Evolutionary conservation across 768 basidiomycete species (phyloP).

Genomic region (Amanita polypyramis): DNA sequence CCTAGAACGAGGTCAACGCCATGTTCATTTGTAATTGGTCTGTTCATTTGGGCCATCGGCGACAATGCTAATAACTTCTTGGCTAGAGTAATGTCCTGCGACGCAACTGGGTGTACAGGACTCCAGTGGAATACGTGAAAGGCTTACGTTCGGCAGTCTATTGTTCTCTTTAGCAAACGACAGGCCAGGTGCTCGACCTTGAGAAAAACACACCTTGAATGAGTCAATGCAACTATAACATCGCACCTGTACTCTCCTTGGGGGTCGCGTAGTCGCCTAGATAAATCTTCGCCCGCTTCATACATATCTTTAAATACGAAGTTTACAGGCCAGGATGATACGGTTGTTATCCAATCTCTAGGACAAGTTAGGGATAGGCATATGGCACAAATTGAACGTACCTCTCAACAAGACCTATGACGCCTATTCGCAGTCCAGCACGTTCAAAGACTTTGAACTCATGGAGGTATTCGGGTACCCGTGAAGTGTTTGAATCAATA

Average conservation of each 20-base stretch:
- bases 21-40: conserved; percentile 40
- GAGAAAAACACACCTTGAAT: conserved; percentile 47
- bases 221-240: conserved; percentile 77
- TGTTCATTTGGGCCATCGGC: conserved; percentile 35
- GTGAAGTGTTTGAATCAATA: conserved; percentile 52
- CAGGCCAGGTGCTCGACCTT: conserved; percentile 9
- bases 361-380: not conserved
- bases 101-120: not conserved
- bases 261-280: conserved; percentile 62
- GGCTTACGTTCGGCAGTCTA: conserved; percentile 37
- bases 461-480: conserved; percentile 48
- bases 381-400: conserved; percentile 17
- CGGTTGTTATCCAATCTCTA: conserved; percentile 85
- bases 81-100: conserved; percentile 62
- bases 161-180: too few relatives aligned
- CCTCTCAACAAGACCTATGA: conserved; percentile 87
- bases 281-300: conserved; percentile 62
- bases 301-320: conserved; percentile 74
- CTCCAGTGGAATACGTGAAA: too few relatives aligned
- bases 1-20: conserved; percentile 81
- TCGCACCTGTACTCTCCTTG: conserved; percentile 63
- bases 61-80: conserved; percentile 54
- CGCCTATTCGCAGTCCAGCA: conserved; percentile 59
- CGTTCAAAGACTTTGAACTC: conserved; percentile 62
- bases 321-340: conserved; percentile 75